Conservation (phyloP, 768 basidiomycete genomes). For the Kwoniella dendrophila region DNA sequence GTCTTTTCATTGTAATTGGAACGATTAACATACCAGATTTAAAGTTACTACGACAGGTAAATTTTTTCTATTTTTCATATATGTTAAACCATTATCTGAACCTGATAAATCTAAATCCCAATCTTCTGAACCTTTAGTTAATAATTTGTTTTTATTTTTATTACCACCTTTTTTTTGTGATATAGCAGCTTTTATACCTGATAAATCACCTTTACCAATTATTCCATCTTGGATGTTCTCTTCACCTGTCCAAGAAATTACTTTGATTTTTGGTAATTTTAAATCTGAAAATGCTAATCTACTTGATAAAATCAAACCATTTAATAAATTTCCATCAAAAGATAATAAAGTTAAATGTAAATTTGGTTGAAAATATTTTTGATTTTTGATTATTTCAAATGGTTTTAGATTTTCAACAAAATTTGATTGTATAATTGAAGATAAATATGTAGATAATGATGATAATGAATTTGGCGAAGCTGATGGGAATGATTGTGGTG, state of each 20-base stretch:
- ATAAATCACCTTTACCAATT: constrained; percentile 38
- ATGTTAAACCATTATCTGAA: constrained; percentile 38
- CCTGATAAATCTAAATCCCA: constrained; percentile 52
- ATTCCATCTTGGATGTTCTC: constrained; percentile 23
- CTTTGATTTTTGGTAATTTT: constrained; percentile 46
- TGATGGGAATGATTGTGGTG: constrained; percentile 50
- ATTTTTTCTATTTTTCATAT: constrained; percentile 32
- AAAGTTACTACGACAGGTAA: constrained; percentile 51
- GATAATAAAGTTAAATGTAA: constrained; percentile 52
- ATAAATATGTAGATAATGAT: constrained; percentile 37
- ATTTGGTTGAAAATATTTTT: constrained; percentile 54
- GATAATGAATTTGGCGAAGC: constrained; percentile 25
- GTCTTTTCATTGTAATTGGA: too few species aligned
- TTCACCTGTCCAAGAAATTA: constrained; percentile 39
- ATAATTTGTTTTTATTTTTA: constrained; percentile 26
- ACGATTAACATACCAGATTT: constrained; percentile 51
- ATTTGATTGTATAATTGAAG: constrained; percentile 44
- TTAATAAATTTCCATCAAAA: constrained; percentile 37
- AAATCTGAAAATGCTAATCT: constrained; percentile 51
- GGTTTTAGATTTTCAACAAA: constrained; percentile 54
- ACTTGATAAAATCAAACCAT: constrained; percentile 46
- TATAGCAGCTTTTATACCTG: constrained; percentile 55
- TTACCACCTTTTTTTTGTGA: constrained; percentile 27
- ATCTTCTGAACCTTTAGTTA: constrained; percentile 42
- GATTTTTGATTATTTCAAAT: constrained; percentile 45